Base-by-base conservation (phyloP, 306 rosid species). In the Quercus aquifolioides region DNA sequence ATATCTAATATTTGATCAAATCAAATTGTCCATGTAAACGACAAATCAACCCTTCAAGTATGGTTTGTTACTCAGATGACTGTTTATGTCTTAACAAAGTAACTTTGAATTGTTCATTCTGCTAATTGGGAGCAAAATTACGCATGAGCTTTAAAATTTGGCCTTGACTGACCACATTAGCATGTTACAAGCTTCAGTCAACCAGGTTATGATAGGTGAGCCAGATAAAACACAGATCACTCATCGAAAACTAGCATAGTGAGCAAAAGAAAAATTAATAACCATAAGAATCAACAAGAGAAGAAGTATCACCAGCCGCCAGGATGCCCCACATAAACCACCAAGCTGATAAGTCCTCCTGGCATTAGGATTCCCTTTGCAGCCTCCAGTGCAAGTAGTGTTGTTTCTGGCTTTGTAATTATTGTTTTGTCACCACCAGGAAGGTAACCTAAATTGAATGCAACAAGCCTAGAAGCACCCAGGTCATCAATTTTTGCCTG, bases 381-480 rank as follows among this genome's bases (percentile, higher is more conserved):
- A 87, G 89, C 92, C 90, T 90, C 94, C 65, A 94, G 74, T 62
- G 95, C 99, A 60, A 76, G 80, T 60, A 85, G 69, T 73, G 99
- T 91, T 78, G 97, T 92, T 75, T 85, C 88, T 6, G 99, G 81
- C 82, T 83, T 82, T 74, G 97, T 92, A 74, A 83, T 86, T 64
- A 92, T 69, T 82, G 83, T 84, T 85, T 94, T 94, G 87, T 91
- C 92, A 75, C 97, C 95, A 1, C 99, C 97, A 6, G 97, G 99
- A 84, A 92, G 97, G 79, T 90, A 92, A 60, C 99, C 97, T 17
- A 94, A 81, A 90, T 94, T 92, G 94, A 94, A 94, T 56, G 92
- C 97, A 74, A 92, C 91, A 76, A 94, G 97, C 91, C 99, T 94
- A 81, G 55, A 78, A 76, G 71, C 74, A 77, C 78, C 71, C 80